Base-by-base conservation (phyloP, 352 stramenopile species). In the Phytophthora rubi region DNA sequence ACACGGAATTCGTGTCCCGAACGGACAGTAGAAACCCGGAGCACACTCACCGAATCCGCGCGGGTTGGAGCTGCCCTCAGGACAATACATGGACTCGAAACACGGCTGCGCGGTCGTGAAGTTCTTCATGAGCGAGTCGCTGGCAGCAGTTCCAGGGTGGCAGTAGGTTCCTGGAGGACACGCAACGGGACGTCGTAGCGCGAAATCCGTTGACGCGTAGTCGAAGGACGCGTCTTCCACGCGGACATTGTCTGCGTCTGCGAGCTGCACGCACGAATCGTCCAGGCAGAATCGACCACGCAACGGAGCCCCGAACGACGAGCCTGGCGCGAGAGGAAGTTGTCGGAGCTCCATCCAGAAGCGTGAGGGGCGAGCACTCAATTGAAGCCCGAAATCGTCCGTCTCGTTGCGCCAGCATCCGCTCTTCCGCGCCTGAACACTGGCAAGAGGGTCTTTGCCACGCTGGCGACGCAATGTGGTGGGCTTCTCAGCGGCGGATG, bases 381-480 rank as follows among this genome's bases (percentile, higher is more conserved):
- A 65, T 73, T 99, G 96, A 10, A 99, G 77, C 6, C 97, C 97
- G 71, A 99, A 98, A 61, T 99, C 97, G 26, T 89, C 66, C 2
- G 97, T 99, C 49, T 87, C 89, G 72, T 99, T 99, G 58, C 96
- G 93, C 88, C 97, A 99, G 68, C 97, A 99, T 3, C 86, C 93
- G 21, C 82, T 89, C 33, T 87, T 91, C 3, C 95, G 72, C 1
- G 88, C 81, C 6, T 93, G 93, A 23, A 98, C 63, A 35, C 60
- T 74, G 6, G 68, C 53, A 6, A 76, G 59, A 39, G 67, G 60
- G 6, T 57, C 52, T 23, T 73, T 70, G 6, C 65, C 37, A 30
- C 57, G 60, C 23, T 70, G 73, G 2, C 85, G 79, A 30, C 83
- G 77, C 10, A 89, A 6, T 4, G 81, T 94, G 0, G 65, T 68